Percentiles rank a stretch among this genome's conserved stretches.
Conservation (phyloP, 2,329 filamentous ascomycete species). For the Acephala macrosclerotiorum region DNA sequence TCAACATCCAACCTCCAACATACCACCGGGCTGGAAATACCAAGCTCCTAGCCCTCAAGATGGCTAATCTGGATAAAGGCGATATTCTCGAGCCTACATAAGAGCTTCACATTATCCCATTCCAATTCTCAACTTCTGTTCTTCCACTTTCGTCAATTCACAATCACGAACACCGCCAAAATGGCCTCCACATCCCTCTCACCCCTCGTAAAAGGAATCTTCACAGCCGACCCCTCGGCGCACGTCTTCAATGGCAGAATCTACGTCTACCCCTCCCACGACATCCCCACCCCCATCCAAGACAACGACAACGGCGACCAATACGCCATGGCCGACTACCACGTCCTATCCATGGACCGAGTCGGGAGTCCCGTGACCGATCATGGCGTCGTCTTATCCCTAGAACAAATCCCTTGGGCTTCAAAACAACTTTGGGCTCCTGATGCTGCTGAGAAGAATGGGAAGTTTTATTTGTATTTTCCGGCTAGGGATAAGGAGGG, state of each 20-base stretch:
- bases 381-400: slow-evolving; percentile 73
- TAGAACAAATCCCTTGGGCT: slow-evolving; percentile 76
- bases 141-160: neutral
- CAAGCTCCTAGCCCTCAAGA: neutral
- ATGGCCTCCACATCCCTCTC: slow-evolving; percentile 58
- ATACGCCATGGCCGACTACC: slow-evolving; percentile 86
- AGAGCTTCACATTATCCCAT: neutral
- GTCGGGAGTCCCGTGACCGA: slow-evolving; percentile 68
- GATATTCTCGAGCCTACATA: slow-evolving; percentile 2
- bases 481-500: slow-evolving; percentile 75
- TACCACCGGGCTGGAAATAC: neutral
- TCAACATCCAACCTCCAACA: neutral
- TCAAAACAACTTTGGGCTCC: slow-evolving; percentile 84
- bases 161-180: neutral
- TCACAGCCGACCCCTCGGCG: slow-evolving; percentile 81
- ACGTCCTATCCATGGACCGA: slow-evolving; percentile 70
- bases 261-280: slow-evolving; percentile 84
- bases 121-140: neutral
- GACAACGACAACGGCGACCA: slow-evolving; percentile 88
- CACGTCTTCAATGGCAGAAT: slow-evolving; percentile 79
- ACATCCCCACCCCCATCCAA: slow-evolving; percentile 75
- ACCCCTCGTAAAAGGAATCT: slow-evolving; percentile 77
- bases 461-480: slow-evolving; percentile 80
- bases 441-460: slow-evolving; percentile 73
- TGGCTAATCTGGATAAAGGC: slow-evolving; percentile 5